Evolutionary conservation across 208 protist species (phyloP).

Genomic region (Lotmaria passim): DNA sequence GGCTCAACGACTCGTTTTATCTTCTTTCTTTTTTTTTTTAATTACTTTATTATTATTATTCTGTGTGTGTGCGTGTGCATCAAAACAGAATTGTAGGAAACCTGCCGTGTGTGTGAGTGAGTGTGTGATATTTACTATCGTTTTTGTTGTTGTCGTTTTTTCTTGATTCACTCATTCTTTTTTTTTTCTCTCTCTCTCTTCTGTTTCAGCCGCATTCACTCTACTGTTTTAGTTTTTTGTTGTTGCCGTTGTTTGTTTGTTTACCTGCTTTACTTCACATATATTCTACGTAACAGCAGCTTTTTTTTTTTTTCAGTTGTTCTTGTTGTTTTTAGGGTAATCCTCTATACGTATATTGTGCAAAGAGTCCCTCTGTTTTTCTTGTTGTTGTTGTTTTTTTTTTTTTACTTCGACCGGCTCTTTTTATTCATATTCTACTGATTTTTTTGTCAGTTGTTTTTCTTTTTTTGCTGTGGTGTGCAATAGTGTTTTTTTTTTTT

Average conservation of each 20-base stretch:
- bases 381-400: conserved; percentile 12
- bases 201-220: not conserved
- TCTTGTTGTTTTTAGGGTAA: no score
- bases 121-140: not conserved
- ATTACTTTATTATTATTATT: no score
- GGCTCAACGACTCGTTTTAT: no score
- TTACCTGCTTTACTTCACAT: not conserved
- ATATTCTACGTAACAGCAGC: no score
- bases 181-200: not conserved
- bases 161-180: not conserved
- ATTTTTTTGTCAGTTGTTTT: conserved; percentile 1
- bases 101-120: not conserved
- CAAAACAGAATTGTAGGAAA: no score
- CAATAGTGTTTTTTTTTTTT: conserved; percentile 5
- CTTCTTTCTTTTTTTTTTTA: not conserved
- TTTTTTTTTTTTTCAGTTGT: not conserved
- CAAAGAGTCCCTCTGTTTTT: not conserved
- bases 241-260: not conserved
- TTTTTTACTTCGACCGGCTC: not conserved
- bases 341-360: no score
- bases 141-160: conserved; percentile 4
- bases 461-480: not conserved
- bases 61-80: conserved; percentile 1
- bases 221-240: conserved; percentile 1
- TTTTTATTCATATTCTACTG: no score